A percentile compares a stretch with the other conserved stretches of the same genome.
These are phyloP conservation scores for Candida glaebosa DNA, from an alignment of 805 yeast genomes.

Conservation along the genomic window DNA sequence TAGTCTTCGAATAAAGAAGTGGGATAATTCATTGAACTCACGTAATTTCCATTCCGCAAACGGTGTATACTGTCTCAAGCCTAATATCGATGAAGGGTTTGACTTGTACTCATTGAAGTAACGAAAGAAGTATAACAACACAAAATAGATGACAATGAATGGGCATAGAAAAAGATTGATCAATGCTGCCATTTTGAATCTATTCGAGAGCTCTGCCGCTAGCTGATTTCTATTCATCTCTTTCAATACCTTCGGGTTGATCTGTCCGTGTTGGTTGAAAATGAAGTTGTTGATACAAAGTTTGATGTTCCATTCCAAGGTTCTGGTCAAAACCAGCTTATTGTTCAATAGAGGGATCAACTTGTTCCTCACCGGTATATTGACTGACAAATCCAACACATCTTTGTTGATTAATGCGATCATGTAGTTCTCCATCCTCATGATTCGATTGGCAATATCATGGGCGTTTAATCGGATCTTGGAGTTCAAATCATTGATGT, in stretches of 20 bases:
- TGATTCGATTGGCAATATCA: constrained; percentile 89
- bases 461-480: constrained; percentile 84
- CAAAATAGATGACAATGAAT: constrained; percentile 76
- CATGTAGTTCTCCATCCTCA: constrained; percentile 93
- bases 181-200: constrained; percentile 86
- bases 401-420: constrained; percentile 84
- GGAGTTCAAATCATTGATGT: constrained; percentile 54
- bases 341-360: constrained; percentile 13
- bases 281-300: constrained; percentile 83
- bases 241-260: constrained; percentile 66
- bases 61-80: constrained; percentile 81
- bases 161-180: constrained; percentile 83
- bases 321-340: constrained; percentile 61
- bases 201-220: constrained; percentile 64
- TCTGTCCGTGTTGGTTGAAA: constrained; percentile 79
- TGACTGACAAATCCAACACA: constrained; percentile 60
- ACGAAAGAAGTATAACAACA: constrained; percentile 78
- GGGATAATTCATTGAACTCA: constrained; percentile 91
- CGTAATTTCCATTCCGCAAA: constrained; percentile 93
- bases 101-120: constrained; percentile 91
- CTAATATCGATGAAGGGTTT: constrained; percentile 76
- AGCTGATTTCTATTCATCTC: constrained; percentile 65
- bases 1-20: constrained; percentile 76
- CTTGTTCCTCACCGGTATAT: constrained; percentile 11
- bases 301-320: constrained; percentile 92